These are phyloP conservation scores for Pichia sp. DNA, from an alignment of 1,139 yeast species.

Conservation along the genomic window DNA sequence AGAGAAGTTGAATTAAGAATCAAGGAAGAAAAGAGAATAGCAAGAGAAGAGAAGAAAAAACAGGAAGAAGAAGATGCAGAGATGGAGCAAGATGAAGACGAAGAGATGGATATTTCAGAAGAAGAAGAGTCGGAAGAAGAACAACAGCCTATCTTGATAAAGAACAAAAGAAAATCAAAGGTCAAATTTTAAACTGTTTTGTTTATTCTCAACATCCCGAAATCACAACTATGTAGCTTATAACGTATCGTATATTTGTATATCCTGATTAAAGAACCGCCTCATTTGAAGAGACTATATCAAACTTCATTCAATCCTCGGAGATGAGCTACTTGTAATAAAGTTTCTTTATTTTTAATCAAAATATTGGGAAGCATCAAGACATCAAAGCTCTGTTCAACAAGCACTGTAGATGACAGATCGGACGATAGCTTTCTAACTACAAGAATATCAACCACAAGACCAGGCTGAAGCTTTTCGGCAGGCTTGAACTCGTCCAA, in stretches of 20 bases:
- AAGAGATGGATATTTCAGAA: conserved; percentile 31
- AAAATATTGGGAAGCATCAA: neutral
- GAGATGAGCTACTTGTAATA: neutral
- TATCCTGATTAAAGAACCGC: no score
- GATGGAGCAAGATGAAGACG: conserved; percentile 23
- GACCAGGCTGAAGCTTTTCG: conserved; percentile 2
- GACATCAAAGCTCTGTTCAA: neutral
- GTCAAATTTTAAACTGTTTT: conserved; percentile 24
- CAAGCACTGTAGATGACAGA: neutral
- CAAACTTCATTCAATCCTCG: neutral
- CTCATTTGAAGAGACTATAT: neutral
- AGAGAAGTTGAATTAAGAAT: conserved; percentile 89
- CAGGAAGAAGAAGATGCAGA: conserved; percentile 41
- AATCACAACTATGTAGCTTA: neutral
- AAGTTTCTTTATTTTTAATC: neutral
- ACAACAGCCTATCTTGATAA: conserved; percentile 71
- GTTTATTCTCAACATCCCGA: no score
- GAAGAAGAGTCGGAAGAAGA: conserved; percentile 38
- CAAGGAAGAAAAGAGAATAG: conserved; percentile 64
- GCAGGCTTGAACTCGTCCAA: neutral
- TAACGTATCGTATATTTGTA: neutral
- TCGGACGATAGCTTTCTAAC: neutral
- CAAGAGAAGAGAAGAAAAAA: conserved; percentile 32
- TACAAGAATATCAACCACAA: conserved; percentile 6
- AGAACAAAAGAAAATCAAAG: conserved; percentile 45